Percentiles rank a stretch among this genome's conserved stretches.
These are phyloP conservation scores for Pseudocercospora fuligena DNA, from an alignment of 2,329 filamentous ascomycete genomes.

Conservation along the genomic window DNA sequence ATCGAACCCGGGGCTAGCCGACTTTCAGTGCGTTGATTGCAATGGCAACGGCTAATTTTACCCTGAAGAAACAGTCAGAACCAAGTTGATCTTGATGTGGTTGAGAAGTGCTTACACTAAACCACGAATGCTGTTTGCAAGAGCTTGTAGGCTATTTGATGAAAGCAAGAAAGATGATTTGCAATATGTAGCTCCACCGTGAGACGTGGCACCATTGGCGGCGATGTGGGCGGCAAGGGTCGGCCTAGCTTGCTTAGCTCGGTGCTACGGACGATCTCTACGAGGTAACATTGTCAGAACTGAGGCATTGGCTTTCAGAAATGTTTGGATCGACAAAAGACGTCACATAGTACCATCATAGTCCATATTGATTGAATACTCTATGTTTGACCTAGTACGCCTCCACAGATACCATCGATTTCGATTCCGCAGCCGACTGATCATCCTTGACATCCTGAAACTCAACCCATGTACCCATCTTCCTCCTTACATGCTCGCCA, in stretches of 20 bases:
- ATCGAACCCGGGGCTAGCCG: conserved; percentile 10
- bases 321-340: background rate
- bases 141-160: background rate
- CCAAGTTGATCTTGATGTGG: too few relatives aligned
- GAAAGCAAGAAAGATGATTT: too few relatives aligned
- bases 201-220: too few relatives aligned
- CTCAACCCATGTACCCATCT: conserved; percentile 53
- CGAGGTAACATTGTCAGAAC: too few relatives aligned
- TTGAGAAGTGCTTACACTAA: background rate
- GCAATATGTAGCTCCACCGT: too few relatives aligned
- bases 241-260: too few relatives aligned
- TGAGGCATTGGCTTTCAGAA: too few relatives aligned
- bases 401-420: background rate
- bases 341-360: background rate
- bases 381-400: background rate
- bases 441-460: conserved; percentile 26
- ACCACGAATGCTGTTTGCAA: conserved; percentile 1
- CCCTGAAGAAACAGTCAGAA: too few relatives aligned
- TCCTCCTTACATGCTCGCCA: conserved; percentile 49
- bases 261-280: too few relatives aligned
- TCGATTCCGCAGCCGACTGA: background rate
- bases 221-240: too few relatives aligned
- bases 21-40: background rate
- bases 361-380: background rate
- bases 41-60: background rate